Evolutionary conservation across 345 rosid species (phyloP).

Genomic region (Litchi chinensis): DNA sequence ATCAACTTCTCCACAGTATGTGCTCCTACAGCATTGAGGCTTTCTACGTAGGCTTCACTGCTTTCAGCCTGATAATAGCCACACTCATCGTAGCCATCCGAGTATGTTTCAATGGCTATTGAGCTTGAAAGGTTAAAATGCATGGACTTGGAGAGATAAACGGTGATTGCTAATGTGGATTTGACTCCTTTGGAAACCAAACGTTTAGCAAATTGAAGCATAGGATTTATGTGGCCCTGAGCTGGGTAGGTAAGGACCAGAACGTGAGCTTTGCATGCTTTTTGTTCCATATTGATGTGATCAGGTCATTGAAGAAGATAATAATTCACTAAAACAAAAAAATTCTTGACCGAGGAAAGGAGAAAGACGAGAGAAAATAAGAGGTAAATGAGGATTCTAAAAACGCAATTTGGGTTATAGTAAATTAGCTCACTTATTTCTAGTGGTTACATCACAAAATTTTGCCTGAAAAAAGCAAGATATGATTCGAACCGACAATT

Average conservation of each 20-base stretch:
- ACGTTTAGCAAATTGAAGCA: slow-evolving; percentile 25
- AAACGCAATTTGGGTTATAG: no score
- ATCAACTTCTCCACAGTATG: slow-evolving; percentile 19
- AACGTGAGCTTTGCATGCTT: slow-evolving; percentile 5
- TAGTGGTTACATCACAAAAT: no score
- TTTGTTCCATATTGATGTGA: neutral
- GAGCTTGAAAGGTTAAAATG: neutral
- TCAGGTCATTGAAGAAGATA: neutral
- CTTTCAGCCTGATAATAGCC: slow-evolving; percentile 18
- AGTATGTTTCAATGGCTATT: slow-evolving; percentile 16
- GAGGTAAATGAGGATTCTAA: no score
- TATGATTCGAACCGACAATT: no score
- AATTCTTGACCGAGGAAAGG: no score
- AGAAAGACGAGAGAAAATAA: no score
- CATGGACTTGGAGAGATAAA: slow-evolving; percentile 17
- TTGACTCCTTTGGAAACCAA: slow-evolving; percentile 13
- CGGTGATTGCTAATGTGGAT: slow-evolving; percentile 10
- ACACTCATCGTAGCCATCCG: slow-evolving; percentile 33
- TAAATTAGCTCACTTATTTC: no score
- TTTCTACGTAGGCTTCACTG: slow-evolving; percentile 7
- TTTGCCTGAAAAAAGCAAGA: no score
- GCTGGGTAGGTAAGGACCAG: slow-evolving; percentile 16
- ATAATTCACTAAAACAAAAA: no score
- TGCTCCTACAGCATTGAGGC: slow-evolving; percentile 18
- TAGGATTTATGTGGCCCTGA: slow-evolving; percentile 28